These are phyloP conservation scores for Mucor plumbeus DNA, from an alignment of 371 early-diverging fungal species.

Conservation along the genomic window DNA sequence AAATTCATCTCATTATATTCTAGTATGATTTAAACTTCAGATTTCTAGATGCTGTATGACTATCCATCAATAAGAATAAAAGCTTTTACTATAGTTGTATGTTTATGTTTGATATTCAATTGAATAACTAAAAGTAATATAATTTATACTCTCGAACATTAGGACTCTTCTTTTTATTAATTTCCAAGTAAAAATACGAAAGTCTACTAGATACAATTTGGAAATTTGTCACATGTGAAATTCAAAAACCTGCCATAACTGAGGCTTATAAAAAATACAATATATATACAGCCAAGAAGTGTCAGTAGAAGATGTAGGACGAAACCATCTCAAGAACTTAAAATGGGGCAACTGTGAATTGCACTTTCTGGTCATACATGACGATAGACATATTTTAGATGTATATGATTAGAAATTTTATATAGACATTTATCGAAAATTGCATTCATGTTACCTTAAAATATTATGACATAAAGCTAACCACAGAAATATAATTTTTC, in stretches of 20 bases:
- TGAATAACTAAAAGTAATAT: background rate
- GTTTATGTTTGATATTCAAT: background rate
- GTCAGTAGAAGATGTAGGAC: too few species aligned
- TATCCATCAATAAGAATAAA: background rate
- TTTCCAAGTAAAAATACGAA: background rate
- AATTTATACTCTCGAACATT: background rate
- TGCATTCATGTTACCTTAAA: background rate
- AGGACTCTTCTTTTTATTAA: background rate
- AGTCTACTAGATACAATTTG: background rate
- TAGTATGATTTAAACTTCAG: background rate
- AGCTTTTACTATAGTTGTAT: background rate
- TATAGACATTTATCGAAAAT: background rate
- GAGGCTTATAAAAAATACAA: too few species aligned
- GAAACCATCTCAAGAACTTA: too few species aligned
- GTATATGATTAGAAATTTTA: background rate
- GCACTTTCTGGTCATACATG: too few species aligned
- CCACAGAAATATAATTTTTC: background rate
- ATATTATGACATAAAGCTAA: background rate
- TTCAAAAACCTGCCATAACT: too few species aligned
- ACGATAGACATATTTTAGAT: background rate
- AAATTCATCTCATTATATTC: too few species aligned
- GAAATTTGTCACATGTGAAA: conserved; percentile 5
- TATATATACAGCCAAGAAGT: too few species aligned
- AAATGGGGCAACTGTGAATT: too few species aligned
- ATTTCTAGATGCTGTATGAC: background rate